Evolutionary conservation across 225 moss, liverwort and hornwort species (phyloP).

Genomic region (Anthoceros angustus): DNA sequence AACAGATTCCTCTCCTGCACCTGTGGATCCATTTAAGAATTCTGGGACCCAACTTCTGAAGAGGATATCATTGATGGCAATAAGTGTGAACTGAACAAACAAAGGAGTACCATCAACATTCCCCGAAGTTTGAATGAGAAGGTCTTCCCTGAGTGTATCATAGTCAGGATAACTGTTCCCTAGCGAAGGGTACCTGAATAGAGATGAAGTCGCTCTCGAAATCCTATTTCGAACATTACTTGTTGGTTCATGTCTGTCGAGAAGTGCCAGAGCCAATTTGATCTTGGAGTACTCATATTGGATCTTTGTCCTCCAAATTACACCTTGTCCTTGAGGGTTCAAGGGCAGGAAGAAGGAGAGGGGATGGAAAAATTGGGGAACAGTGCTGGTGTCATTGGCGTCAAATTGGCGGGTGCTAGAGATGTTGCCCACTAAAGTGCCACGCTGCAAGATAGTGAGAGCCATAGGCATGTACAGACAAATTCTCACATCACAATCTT

Average conservation of each 20-base stretch:
- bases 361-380: slow-evolving; percentile 19
- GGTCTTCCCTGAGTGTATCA: slow-evolving; percentile 6
- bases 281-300: slow-evolving; percentile 24
- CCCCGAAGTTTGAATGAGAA: slow-evolving; percentile 1
- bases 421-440: slow-evolving; percentile 22
- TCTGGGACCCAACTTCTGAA: not conserved
- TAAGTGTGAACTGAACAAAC: not conserved
- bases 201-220: slow-evolving; percentile 9
- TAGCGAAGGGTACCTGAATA: slow-evolving; percentile 28
- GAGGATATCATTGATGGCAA: slow-evolving; percentile 7
- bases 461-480: slow-evolving; percentile 18
- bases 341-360: slow-evolving; percentile 16
- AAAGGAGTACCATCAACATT: not conserved
- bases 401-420: slow-evolving; percentile 16
- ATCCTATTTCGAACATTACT: not conserved
- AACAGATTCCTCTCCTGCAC: not conserved
- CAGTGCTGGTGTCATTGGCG: not conserved
- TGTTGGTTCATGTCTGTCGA: slow-evolving; percentile 15
- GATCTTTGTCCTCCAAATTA: slow-evolving; percentile 2
- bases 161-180: slow-evolving; percentile 14
- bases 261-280: slow-evolving; percentile 15
- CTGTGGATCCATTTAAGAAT: not conserved
- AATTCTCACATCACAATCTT: slow-evolving; percentile 18
- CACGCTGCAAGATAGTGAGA: slow-evolving; percentile 21
- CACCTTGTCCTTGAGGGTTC: slow-evolving; percentile 9